A percentile compares a stretch with the other conserved stretches of the same genome.
These are phyloP conservation scores for Leishmania tarentolae DNA, from an alignment of 208 protist species.

Conservation along the genomic window DNA sequence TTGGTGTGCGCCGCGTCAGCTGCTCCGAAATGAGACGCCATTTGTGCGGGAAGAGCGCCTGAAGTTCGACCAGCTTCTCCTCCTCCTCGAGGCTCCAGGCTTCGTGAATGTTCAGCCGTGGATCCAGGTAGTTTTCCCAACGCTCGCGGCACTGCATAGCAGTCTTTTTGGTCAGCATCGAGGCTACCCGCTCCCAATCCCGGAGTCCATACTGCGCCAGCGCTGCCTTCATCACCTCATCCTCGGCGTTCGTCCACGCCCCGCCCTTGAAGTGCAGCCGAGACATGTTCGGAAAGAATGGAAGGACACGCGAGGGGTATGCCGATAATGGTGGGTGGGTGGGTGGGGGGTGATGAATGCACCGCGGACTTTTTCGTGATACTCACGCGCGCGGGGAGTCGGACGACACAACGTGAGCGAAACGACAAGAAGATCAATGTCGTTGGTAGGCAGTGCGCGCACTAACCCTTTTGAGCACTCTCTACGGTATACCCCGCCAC, in stretches of 20 bases:
- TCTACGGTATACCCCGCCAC: no score
- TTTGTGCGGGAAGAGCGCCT: conserved; percentile 98
- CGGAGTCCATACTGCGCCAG: conserved; percentile 99
- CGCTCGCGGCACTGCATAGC: conserved; percentile 99
- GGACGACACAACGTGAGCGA: background rate
- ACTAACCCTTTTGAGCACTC: no score
- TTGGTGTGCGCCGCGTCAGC: conserved; percentile 49
- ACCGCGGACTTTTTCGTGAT: background rate
- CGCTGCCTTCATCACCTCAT: conserved; percentile 99
- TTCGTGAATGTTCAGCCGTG: conserved; percentile 98
- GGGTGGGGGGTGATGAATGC: background rate
- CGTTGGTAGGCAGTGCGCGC: background rate
- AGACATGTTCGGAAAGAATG: conserved; percentile 58
- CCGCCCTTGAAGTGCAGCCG: conserved; percentile 96
- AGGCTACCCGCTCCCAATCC: conserved; percentile 99
- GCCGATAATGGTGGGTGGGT: background rate
- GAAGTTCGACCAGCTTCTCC: conserved; percentile 98
- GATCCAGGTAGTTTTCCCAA: conserved; percentile 99
- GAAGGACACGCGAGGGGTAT: conserved; percentile 5
- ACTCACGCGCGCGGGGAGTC: background rate
- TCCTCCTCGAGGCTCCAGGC: conserved; percentile 99
- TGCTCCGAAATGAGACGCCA: conserved; percentile 98
- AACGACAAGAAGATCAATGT: background rate
- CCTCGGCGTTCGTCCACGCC: conserved; percentile 99
- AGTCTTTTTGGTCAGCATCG: conserved; percentile 98